A percentile compares a stretch with the other conserved stretches of the same genome.
Evolutionary conservation across 108 stramenopile genomes (phyloP).

Genomic region (Skeletonema tropicum): DNA sequence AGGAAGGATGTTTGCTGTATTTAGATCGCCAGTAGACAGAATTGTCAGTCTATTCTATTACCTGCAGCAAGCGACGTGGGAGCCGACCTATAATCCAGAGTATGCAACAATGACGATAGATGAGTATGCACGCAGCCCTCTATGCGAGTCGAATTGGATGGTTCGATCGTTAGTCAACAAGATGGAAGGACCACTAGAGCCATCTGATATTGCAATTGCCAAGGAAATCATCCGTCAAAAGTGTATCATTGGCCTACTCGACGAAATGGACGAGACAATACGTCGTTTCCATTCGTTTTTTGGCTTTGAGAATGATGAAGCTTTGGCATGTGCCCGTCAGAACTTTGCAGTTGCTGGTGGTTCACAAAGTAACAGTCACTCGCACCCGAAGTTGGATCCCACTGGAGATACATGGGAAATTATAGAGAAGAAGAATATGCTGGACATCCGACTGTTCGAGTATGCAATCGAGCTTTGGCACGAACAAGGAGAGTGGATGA

Average conservation of each 20-base stretch:
- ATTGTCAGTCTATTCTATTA: conserved; percentile 57
- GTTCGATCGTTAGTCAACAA: conserved; percentile 44
- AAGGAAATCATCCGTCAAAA: conserved; percentile 47
- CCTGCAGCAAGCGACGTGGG: conserved; percentile 64
- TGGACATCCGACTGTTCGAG: conserved; percentile 51
- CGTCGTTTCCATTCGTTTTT: conserved; percentile 46
- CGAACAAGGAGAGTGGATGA: conserved; percentile 51
- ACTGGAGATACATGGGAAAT: conserved; percentile 38
- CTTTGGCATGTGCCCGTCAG: conserved; percentile 24
- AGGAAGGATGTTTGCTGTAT: conserved; percentile 48
- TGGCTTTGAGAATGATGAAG: conserved; percentile 43
- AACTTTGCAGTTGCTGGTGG: conserved; percentile 27
- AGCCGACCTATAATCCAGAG: conserved; percentile 49
- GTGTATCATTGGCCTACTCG: conserved; percentile 49
- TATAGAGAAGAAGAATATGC: conserved; percentile 43
- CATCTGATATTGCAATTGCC: conserved; percentile 45
- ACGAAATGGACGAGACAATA: conserved; percentile 51
- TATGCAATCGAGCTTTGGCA: conserved; percentile 49
- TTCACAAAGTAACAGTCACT: conserved; percentile 34
- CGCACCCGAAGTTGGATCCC: conserved; percentile 44
- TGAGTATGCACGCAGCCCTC: conserved; percentile 44
- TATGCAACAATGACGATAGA: conserved; percentile 50
- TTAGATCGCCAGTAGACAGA: conserved; percentile 51
- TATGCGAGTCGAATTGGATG: conserved; percentile 64
- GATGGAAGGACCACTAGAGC: conserved; percentile 44